phyloP scores from a whole-genome alignment of 23 red algal genomes.

The Gracilariopsis chorda region DNA sequence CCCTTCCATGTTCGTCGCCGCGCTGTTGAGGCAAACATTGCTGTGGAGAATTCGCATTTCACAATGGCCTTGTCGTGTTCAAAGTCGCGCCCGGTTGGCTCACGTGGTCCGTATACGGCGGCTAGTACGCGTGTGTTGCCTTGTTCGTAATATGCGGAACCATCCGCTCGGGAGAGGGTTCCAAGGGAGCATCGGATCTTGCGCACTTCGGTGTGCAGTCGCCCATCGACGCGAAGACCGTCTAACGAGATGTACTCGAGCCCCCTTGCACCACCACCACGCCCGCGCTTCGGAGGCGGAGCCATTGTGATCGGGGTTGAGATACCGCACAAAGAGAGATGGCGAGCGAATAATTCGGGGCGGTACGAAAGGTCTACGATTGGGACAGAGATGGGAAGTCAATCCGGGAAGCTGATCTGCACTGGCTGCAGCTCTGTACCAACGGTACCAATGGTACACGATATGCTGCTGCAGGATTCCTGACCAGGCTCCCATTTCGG shows the following conservation, averaged over 20 bases:
- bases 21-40: slow-evolving; percentile 32
- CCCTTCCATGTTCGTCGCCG: slow-evolving; percentile 48
- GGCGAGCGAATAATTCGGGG: too few species aligned
- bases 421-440: too few species aligned
- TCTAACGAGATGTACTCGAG: slow-evolving; percentile 82
- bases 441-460: too few species aligned
- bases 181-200: slow-evolving; percentile 66
- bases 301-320: not conserved
- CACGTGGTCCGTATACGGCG: slow-evolving; percentile 92
- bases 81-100: slow-evolving; percentile 15
- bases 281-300: not conserved
- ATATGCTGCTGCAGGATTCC: too few species aligned
- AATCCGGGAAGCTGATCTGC: too few species aligned
- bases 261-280: slow-evolving; percentile 55
- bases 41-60: slow-evolving; percentile 40
- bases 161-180: slow-evolving; percentile 71
- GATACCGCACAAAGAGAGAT: too few species aligned
- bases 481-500: too few species aligned
- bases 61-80: slow-evolving; percentile 22
- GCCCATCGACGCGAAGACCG: slow-evolving; percentile 93
- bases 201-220: slow-evolving; percentile 77
- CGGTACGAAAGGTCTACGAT: too few species aligned
- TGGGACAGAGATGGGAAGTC: too few species aligned
- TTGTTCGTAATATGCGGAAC: slow-evolving; percentile 71
- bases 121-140: slow-evolving; percentile 95